phyloP scores from a whole-genome alignment of 1,284 basidiomycete genomes.

The Malassezia sp. region DNA sequence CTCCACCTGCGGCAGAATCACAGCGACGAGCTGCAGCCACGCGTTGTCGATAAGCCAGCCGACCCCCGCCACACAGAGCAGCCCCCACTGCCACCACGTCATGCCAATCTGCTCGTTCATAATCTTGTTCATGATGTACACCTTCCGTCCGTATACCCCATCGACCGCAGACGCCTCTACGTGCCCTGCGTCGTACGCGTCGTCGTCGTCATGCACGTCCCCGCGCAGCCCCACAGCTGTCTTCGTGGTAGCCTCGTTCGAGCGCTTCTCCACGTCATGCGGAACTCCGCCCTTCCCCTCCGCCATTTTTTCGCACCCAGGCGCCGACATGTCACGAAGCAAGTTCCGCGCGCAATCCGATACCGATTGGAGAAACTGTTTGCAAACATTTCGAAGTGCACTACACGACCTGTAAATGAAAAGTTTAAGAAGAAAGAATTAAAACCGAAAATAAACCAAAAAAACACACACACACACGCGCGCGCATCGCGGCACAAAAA shows the following conservation, averaged over 20 bases:
- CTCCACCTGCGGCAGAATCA: slow-evolving; percentile 35
- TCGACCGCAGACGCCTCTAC: slow-evolving; percentile 25
- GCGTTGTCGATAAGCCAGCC: slow-evolving; percentile 41
- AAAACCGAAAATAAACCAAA: too few relatives aligned
- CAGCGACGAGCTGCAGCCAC: slow-evolving; percentile 42
- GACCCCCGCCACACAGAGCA: slow-evolving; percentile 31
- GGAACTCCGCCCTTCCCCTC: neutral
- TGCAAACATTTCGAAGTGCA: too few relatives aligned
- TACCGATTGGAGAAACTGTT: too few relatives aligned
- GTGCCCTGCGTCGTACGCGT: neutral
- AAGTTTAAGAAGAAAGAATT: neutral
- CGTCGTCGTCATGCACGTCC: neutral
- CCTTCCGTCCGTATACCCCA: slow-evolving; percentile 38
- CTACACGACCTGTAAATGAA: neutral
- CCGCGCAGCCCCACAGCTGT: neutral
- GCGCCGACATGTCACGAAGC: too few relatives aligned
- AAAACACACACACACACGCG: neutral
- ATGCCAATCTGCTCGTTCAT: slow-evolving; percentile 44
- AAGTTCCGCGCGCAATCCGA: too few relatives aligned
- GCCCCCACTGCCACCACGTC: slow-evolving; percentile 35
- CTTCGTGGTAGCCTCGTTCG: neutral
- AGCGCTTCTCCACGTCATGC: neutral
- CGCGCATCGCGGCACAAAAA: slow-evolving; percentile 1
- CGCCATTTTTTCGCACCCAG: too few relatives aligned
- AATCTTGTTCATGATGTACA: slow-evolving; percentile 43